These are phyloP conservation scores for Mortierella antarctica DNA, from an alignment of 192 early-diverging fungal genomes.

Conservation along the genomic window DNA sequence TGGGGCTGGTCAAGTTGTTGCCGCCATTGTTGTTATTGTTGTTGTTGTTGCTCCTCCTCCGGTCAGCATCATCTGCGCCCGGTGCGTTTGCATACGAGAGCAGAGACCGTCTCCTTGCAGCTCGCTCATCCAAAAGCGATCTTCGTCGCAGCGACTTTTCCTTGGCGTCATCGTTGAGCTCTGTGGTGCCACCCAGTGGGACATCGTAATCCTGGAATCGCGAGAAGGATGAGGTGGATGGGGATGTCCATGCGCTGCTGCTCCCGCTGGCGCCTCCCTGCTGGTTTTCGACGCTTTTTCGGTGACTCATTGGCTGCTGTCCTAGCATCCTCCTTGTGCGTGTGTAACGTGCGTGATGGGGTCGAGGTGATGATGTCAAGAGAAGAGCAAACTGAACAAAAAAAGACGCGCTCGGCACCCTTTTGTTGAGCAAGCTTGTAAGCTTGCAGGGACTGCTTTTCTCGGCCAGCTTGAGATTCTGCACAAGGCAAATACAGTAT, in stretches of 20 bases:
- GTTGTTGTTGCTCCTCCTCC: conserved; percentile 21
- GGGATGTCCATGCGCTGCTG: conserved; percentile 4
- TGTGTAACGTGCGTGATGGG: too few relatives aligned
- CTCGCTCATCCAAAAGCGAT: conserved; percentile 44
- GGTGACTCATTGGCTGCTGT: conserved; percentile 23
- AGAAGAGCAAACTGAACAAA: too few relatives aligned
- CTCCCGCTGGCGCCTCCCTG: conserved; percentile 1
- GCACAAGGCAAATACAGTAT: too few relatives aligned
- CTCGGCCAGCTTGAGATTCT: too few relatives aligned
- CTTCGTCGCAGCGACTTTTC: conserved; percentile 44
- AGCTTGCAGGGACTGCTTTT: too few relatives aligned
- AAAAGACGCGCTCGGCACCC: too few relatives aligned
- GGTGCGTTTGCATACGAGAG: conserved; percentile 6
- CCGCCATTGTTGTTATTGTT: background rate
- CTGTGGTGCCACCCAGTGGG: conserved; percentile 42
- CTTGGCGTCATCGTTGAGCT: conserved; percentile 52
- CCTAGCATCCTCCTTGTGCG: conserved; percentile 24
- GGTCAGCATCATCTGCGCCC: conserved; percentile 17
- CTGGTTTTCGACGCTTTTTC: conserved; percentile 27
- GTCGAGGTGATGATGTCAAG: too few relatives aligned
- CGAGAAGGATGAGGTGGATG: conserved; percentile 31
- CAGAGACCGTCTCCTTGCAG: conserved; percentile 33
- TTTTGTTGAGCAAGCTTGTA: too few relatives aligned
- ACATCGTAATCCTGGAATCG: conserved; percentile 49
- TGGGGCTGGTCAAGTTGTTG: conserved; percentile 23